phyloP scores from a whole-genome alignment of 2,329 filamentous ascomycete species.

The Stemphylium vesicarium region DNA sequence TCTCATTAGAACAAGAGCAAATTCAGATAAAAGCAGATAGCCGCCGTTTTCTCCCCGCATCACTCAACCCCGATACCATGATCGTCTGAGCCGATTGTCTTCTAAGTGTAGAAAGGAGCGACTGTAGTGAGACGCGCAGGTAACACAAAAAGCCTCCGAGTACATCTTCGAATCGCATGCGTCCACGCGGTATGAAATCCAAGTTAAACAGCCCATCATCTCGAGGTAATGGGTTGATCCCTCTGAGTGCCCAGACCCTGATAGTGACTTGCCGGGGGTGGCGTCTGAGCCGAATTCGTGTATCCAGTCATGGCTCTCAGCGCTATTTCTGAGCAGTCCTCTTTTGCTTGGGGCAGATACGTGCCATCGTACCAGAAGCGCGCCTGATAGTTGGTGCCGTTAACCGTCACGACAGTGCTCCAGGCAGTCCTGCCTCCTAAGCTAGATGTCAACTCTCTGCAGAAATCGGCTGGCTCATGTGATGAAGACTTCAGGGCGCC shows the following conservation, averaged over 20 bases:
- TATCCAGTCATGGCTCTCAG: constrained; percentile 32
- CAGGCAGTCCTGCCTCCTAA: constrained; percentile 49
- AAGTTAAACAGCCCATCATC: neutral
- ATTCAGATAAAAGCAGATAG: neutral
- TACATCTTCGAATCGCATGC: neutral
- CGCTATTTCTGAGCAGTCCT: constrained; percentile 47
- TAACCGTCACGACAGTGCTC: constrained; percentile 39
- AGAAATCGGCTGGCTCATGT: neutral
- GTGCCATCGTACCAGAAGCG: constrained; percentile 49
- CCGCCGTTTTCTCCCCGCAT: neutral
- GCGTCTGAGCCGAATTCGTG: constrained; percentile 21
- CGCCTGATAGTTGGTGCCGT: constrained; percentile 36
- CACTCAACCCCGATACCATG: neutral
- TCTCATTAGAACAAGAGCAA: neutral
- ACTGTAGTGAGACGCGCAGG: neutral
- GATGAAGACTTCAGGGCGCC: neutral
- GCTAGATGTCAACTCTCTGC: neutral
- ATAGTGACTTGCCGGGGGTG: constrained; percentile 37
- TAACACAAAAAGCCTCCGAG: neutral
- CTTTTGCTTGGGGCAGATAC: constrained; percentile 42
- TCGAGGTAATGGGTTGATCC: constrained; percentile 6
- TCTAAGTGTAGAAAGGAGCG: neutral
- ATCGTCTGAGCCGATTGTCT: neutral
- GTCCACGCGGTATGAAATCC: neutral
- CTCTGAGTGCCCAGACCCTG: constrained; percentile 4